Base-by-base conservation (phyloP, 2,329 filamentous ascomycete genomes). In the Xylaria sp. region DNA sequence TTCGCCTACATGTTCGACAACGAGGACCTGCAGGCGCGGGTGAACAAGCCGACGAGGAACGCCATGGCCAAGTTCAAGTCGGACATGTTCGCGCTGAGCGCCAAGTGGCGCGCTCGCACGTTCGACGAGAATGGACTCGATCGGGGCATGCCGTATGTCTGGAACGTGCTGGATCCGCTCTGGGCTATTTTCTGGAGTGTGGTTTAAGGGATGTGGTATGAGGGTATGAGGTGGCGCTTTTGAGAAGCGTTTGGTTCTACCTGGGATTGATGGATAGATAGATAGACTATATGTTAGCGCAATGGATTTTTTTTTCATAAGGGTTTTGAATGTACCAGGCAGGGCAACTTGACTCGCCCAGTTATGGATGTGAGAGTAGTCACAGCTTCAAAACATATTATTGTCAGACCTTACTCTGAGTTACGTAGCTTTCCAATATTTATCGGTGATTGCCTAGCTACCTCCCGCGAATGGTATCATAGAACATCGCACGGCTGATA, bases 71-170 rank as follows among this genome's bases (percentile, higher is more conserved):
- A 39, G 7, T 85, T 84, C 69, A 77, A 77, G 72, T 63, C 54
- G 6, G 71, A 73, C 25, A 84, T 86, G 82, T 55, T 74, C 63
- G 68, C 50, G 1, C 76, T 84, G 37, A 84, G 83, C 71, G 60
- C 75, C 2, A 68, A 76, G 31, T 75, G 85, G 20, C 74, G 74
- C 31, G 74, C 65, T 6, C 79, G 82, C 25, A 66, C n/a, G 0
- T 86, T 86, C 73, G 83, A 82, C 63, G 67, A 64, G 2, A 60
- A 82, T 4, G 84, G 84, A 0, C 76, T 86, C 61, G 80, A 79
- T 70, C 78, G 81, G 66, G 83, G 83, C 2, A 84, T 84, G 83
- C 84, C 84, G 7, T 85, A 85, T 67, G 62, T 85, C 0, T 86
- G 78, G 77, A 75, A 75, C 51, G 74, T 66, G 3, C 23, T 73